Base-by-base conservation (phyloP, 805 yeast genomes). In the Kodamaea laetipori region DNA sequence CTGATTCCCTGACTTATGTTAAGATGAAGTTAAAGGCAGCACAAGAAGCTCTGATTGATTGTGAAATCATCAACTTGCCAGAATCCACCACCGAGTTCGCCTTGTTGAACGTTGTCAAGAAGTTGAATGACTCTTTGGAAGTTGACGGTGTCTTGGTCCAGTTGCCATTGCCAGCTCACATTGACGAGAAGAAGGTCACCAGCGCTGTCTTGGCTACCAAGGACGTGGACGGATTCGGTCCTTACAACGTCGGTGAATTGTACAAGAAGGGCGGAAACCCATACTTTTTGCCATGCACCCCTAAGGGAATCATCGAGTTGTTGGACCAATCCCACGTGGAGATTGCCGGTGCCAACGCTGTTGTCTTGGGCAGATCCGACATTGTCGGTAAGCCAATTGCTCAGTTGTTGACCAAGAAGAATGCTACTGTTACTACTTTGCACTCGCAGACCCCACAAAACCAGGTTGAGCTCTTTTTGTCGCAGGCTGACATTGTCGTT, bases 221-320 rank as follows among this genome's bases (percentile, higher is more conserved):
- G 59, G 95, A 86, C 56, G 92, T 86, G 28, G 95, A 86, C 62
- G 95, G 95, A 1, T 85, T 86, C 56, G 87, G 86, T 43, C 82
- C 87, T 45, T 78, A 63, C 67, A 86, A 86, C 60, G 81, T 83
- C 31, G 94, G 94, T 45, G 90, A 85, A 58, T 71, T 86, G 52
- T 74, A 84, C 51, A 86, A 86, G 59, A 82, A 77, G 60, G 83
- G 81, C 47, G 94, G 92, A 32, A 57, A 71, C 16, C 94, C 95
- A 28, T 61, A 63, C 45, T 86, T 82, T 63, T 69, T 83, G 56
- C 95, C 95, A 30, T 86, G 95, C 62, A 86, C 95, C 15, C 95
- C 95, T 41, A 77, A 84, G 63, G 95, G 95, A 19, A 80, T 85
- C 53, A 76, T 86, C 66, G 77, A 78, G 56, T 68, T 86, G 50